A percentile compares a stretch with the other conserved stretches of the same genome.
Conservation (phyloP, 495 filamentous ascomycete genomes). For the Tuber brumale region DNA sequence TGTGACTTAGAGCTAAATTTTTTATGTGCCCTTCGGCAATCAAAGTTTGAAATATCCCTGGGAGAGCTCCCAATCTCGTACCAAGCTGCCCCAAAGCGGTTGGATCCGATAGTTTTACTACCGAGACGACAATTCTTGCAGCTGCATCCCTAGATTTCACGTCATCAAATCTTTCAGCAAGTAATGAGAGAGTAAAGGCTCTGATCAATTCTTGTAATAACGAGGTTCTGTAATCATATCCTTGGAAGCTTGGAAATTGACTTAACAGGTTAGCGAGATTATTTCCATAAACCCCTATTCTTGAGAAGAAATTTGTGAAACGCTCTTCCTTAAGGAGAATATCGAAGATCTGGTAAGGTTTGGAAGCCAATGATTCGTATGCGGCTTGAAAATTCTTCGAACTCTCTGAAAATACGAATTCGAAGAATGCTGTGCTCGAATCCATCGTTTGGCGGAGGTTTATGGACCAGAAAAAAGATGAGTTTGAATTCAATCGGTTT, state of each 20-base stretch:
- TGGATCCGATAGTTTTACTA: slow-evolving; percentile 12
- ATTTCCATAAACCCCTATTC: slow-evolving; percentile 8
- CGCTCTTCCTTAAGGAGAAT: slow-evolving; percentile 5
- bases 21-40: slow-evolving; percentile 3
- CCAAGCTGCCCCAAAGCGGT: background rate
- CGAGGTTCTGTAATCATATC: background rate
- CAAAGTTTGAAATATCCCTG: slow-evolving; percentile 8
- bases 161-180: slow-evolving; percentile 1
- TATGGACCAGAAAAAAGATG: no score
- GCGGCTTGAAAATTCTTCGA: background rate
- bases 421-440: slow-evolving; percentile 7
- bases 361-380: slow-evolving; percentile 8
- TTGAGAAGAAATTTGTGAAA: slow-evolving; percentile 10
- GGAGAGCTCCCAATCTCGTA: slow-evolving; percentile 10
- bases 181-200: slow-evolving; percentile 15
- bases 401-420: slow-evolving; percentile 6
- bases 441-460: background rate
- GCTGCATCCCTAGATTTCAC: background rate
- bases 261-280: slow-evolving; percentile 2
- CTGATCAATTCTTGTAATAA: slow-evolving; percentile 3
- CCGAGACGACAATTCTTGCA: slow-evolving; percentile 8
- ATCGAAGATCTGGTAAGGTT: slow-evolving; percentile 17
- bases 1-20: background rate
- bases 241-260: background rate
- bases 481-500: background rate